These are phyloP conservation scores for Candolleomyces aberdarensis DNA, from an alignment of 768 basidiomycete genomes.

Conservation along the genomic window DNA sequence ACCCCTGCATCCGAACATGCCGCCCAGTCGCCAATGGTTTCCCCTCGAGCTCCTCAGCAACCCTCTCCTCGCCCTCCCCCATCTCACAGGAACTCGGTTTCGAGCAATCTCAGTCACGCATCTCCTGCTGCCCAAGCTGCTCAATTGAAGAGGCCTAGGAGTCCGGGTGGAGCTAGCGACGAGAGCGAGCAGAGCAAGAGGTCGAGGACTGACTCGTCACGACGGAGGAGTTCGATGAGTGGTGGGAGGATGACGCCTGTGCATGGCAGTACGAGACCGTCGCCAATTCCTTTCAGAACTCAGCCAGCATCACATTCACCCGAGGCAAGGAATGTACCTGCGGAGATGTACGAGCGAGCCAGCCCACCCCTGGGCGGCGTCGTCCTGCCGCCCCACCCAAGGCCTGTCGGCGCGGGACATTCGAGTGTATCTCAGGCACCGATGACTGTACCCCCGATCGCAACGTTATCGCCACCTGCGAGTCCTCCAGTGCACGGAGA, in stretches of 20 bases:
- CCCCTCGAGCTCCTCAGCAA: slow-evolving; percentile 51
- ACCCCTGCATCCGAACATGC: slow-evolving; percentile 30
- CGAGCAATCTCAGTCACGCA: slow-evolving; percentile 60
- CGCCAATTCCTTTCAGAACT: slow-evolving; percentile 71
- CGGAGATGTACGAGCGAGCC: slow-evolving; percentile 34
- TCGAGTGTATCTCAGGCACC: slow-evolving; percentile 20
- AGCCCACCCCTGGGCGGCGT: slow-evolving; percentile 45
- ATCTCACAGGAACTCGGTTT: slow-evolving; percentile 65
- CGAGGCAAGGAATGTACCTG: slow-evolving; percentile 52
- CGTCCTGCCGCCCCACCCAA: slow-evolving; percentile 70
- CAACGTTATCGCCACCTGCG: slow-evolving; percentile 60
- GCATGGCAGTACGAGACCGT: slow-evolving; percentile 55
- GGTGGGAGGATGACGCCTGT: slow-evolving; percentile 50
- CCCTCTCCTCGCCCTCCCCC: slow-evolving; percentile 45
- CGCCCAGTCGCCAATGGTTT: slow-evolving; percentile 57
- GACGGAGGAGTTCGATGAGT: background rate
- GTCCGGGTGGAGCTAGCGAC: slow-evolving; percentile 51
- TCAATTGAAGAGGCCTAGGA: slow-evolving; percentile 64
- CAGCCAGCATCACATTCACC: slow-evolving; percentile 70
- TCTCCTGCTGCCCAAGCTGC: slow-evolving; percentile 52
- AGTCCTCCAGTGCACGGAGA: slow-evolving; percentile 46
- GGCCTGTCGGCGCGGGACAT: slow-evolving; percentile 60
- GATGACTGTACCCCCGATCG: slow-evolving; percentile 67
- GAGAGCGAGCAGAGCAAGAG: slow-evolving; percentile 57
- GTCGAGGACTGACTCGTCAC: slow-evolving; percentile 55